Evolutionary conservation across 2,329 filamentous ascomycete species (phyloP), one percentile per base, ranked within the genome.

Genomic region (Scedosporium boydii): DNA sequence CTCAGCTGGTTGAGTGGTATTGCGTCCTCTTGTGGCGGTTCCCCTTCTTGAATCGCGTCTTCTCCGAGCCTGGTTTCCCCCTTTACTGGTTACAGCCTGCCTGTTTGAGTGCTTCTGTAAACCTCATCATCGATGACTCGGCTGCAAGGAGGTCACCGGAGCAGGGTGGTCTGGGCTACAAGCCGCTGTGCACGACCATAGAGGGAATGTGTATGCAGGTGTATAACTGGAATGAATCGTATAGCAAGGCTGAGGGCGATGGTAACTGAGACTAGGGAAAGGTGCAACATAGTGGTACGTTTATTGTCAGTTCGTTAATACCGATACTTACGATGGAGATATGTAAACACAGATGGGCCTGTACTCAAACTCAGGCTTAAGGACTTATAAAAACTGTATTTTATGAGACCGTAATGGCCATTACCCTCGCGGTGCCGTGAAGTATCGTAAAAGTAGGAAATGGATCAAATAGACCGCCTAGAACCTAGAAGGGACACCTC

Each of bases 131-230:
- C 4, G 73, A 75, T 44, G 76, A 78, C 62, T 66, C 66, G 10
- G 67, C 69, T 56, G 78, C 77, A 5, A 70, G 71, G 65, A 73
- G 66, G 65, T 65, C 68, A 4, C 70, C 75, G 1, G 71, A 70
- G 38, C 71, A 77, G 7, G 77, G 77, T 0, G 77, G 77, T 0
- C 64, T 81, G 29, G 78, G 76, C 10, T 80, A 80, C 59, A 62
- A 61, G 58, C 71, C 69, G 3, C 69, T 70, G 6, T 74, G 70
- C 56, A 75, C 68, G 10, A 75, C 73, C 4, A 63, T 80, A 23
- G 75, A 80, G 65, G 77, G 77, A 0, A 66, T 79, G 26, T 75
- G 73, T 60, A 71, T 73, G 66, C 71, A 77, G 66, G 62, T 80
- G 10, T 66, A 68, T 4, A 70, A 74, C 10, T 80, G 75, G 75